Base-by-base conservation (phyloP, 2,329 filamentous ascomycete species). In the Diaporthe sp. region DNA sequence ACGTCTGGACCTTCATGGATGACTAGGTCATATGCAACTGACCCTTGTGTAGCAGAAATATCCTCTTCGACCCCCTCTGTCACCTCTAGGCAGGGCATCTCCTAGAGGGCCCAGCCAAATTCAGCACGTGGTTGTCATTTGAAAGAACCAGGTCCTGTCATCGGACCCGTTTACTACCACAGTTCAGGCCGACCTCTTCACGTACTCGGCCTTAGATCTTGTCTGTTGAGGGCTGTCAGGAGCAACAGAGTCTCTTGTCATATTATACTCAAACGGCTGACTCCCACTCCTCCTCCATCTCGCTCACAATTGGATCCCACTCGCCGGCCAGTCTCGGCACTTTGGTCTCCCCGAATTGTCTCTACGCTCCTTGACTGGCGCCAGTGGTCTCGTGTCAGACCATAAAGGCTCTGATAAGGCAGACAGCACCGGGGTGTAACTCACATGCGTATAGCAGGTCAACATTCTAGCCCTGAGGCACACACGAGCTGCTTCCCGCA, bases 1-100 rank as follows among this genome's bases (percentile, higher is more conserved):
- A 57, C n/a, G 53, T 13, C 13, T 6, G 28, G 58, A 55, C 37
- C 25, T 65, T 31, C 25, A 12, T 44, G 31, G 49, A 37, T 22
- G 25, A 22, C 46, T 28, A 65, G 39, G 31, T 15, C 51, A 46
- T 25, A 57, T 51, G 60, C 71, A 46, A 55, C 71, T 73, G 58
- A 73, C 71, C 49, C 49, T 55, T 25, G 34, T 34, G 37, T 57
- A 73, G 71, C 46, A 44, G 25, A 37, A 22, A 42, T 28, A 70
- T 68, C n/a, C 22, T 55, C 49, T 65, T 46, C 46, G 22, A 25
- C 34, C 49, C 49, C 65, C 37, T 65, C 58, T 37, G 25, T 65
- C 58, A 62, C 4, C n/a, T 55, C 31, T 25, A 55, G 46, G 28
- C n/a, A 53, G 28, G 58, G 28, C 49, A 15, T 53, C 42, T 44